phyloP scores from a whole-genome alignment of 495 filamentous ascomycete genomes.

The Penicillium simplicissimum region DNA sequence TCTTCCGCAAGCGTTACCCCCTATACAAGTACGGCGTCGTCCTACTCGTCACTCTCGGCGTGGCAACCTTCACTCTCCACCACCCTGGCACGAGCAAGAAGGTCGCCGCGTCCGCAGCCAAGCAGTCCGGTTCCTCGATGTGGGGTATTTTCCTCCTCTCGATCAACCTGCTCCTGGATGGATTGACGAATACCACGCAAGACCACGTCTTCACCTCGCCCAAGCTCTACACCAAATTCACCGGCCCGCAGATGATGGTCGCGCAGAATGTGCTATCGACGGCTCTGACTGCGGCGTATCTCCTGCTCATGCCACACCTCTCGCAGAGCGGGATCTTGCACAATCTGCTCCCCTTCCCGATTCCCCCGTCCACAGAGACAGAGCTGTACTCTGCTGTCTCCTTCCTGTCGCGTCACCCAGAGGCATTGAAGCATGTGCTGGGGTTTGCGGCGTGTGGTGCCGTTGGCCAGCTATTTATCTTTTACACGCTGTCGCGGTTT shows the following conservation, averaged over 20 bases:
- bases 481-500: constrained; percentile 91
- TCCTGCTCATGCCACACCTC: constrained; percentile 76
- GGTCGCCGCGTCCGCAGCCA: constrained; percentile 49
- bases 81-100: constrained; percentile 74
- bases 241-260: constrained; percentile 98
- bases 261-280: constrained; percentile 91
- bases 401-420: constrained; percentile 76
- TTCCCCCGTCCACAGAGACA: constrained; percentile 52
- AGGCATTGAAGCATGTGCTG: constrained; percentile 79
- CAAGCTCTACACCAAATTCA: constrained; percentile 64
- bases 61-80: constrained; percentile 91
- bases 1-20: constrained; percentile 89
- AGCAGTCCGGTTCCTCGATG: constrained; percentile 54
- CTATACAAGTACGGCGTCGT: constrained; percentile 97
- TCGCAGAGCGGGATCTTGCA: constrained; percentile 63
- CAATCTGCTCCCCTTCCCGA: constrained; percentile 65
- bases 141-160: constrained; percentile 84
- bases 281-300: constrained; percentile 68
- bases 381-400: constrained; percentile 77
- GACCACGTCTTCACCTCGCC: constrained; percentile 83
- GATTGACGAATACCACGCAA: constrained; percentile 93
- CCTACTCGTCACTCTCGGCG: constrained; percentile 81
- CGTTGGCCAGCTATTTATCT: constrained; percentile 95
- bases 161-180: constrained; percentile 95
- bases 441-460: constrained; percentile 92